Evolutionary conservation across 805 yeast genomes (phyloP).

Genomic region (Lipomyces chichibuensis): DNA sequence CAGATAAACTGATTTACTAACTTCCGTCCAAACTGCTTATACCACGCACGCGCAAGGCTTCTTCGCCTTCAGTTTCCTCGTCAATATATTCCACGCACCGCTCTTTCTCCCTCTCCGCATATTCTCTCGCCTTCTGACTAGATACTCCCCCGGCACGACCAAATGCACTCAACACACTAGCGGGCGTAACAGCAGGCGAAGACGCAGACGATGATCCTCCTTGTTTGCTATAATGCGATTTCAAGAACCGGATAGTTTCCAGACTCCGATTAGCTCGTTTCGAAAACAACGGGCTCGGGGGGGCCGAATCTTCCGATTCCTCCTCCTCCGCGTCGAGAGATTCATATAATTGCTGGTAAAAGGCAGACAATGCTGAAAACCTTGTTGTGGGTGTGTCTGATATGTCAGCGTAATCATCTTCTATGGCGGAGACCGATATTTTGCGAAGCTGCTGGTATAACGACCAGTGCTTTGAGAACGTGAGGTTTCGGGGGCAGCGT

Average conservation of each 20-base stretch:
- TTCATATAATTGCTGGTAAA: slow-evolving; percentile 14
- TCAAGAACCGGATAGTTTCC: slow-evolving; percentile 26
- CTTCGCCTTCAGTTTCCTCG: slow-evolving; percentile 9
- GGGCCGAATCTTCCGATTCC: neutral
- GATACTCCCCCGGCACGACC: slow-evolving; percentile 27
- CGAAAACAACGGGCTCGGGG: slow-evolving; percentile 7
- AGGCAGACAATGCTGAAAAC: slow-evolving; percentile 8
- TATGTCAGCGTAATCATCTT: neutral
- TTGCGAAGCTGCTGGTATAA: slow-evolving; percentile 20
- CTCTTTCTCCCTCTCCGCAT: slow-evolving; percentile 12
- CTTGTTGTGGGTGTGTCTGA: neutral
- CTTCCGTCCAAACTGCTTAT: neutral
- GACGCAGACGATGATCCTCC: slow-evolving; percentile 1
- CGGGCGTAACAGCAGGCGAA: slow-evolving; percentile 18
- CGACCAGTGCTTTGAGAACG: slow-evolving; percentile 18
- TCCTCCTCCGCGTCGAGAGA: slow-evolving; percentile 13
- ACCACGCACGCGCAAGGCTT: slow-evolving; percentile 8
- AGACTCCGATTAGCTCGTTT: slow-evolving; percentile 18
- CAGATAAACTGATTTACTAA: neutral
- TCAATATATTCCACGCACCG: neutral
- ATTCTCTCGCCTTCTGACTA: slow-evolving; percentile 12
- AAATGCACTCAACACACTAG: slow-evolving; percentile 11
- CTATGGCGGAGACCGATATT: neutral
- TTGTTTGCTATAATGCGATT: slow-evolving; percentile 20
- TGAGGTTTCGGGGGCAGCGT: neutral